Percentiles rank a stretch among this genome's conserved stretches.
These are phyloP conservation scores for Lichtheimia corymbifera DNA, from an alignment of 371 early-diverging fungal species.

Conservation along the genomic window DNA sequence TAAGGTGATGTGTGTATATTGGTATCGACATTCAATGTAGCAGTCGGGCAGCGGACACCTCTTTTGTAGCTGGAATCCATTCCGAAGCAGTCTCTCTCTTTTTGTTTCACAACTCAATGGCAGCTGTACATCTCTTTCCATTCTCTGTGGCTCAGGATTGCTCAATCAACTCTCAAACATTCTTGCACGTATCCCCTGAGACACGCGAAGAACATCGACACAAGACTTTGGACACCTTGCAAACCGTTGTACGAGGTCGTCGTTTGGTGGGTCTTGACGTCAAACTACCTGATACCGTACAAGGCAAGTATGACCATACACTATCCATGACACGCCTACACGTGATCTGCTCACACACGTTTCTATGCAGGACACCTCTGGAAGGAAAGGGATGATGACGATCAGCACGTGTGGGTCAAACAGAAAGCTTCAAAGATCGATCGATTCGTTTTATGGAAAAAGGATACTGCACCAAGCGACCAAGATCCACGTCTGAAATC, in stretches of 20 bases:
- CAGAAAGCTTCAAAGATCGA: background rate
- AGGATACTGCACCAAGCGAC: constrained; percentile 17
- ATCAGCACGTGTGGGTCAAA: background rate
- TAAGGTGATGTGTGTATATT: too few species aligned
- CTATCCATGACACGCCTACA: too few species aligned
- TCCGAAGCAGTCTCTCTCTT: too few species aligned
- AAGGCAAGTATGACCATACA: constrained; percentile 8
- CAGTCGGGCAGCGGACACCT: too few species aligned
- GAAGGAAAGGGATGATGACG: constrained; percentile 8
- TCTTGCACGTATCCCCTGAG: constrained; percentile 1
- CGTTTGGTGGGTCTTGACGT: constrained; percentile 10
- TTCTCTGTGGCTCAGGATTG: constrained; percentile 13
- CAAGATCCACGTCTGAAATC: constrained; percentile 16
- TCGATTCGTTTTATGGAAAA: constrained; percentile 19
- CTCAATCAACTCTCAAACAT: constrained; percentile 12
- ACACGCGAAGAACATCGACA: constrained; percentile 2
- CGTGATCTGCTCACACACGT: background rate
- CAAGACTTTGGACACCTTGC: background rate
- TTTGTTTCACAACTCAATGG: background rate
- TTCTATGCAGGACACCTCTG: constrained; percentile 10
- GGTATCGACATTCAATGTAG: too few species aligned
- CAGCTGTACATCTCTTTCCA: constrained; percentile 13
- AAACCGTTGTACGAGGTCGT: constrained; percentile 15
- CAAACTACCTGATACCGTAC: constrained; percentile 1
- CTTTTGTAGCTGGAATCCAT: too few species aligned